phyloP scores from a whole-genome alignment of 2,329 filamentous ascomycete genomes.

The Pseudogymnoascus sp. region DNA sequence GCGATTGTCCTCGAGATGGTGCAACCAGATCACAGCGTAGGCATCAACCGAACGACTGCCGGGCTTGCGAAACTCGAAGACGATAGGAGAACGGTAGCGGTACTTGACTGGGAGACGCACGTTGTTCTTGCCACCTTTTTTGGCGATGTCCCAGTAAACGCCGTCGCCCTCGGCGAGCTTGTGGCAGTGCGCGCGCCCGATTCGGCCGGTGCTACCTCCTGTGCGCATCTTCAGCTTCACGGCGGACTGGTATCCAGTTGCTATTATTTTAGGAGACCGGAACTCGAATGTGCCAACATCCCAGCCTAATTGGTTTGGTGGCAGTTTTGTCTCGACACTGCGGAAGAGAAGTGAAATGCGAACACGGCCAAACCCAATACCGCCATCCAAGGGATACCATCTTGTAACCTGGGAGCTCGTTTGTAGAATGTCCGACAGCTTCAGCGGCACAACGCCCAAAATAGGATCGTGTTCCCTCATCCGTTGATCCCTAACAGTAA shows the following conservation, averaged over 20 bases:
- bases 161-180: constrained; percentile 50
- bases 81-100: constrained; percentile 79
- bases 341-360: constrained; percentile 86
- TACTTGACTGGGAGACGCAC: constrained; percentile 79
- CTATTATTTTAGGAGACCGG: constrained; percentile 58
- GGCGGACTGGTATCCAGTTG: constrained; percentile 51
- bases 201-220: constrained; percentile 67
- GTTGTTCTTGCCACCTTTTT: constrained; percentile 38
- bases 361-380: constrained; percentile 82
- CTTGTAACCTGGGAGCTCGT: constrained; percentile 72
- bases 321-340: constrained; percentile 75
- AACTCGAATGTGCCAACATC: constrained; percentile 95
- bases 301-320: constrained; percentile 82
- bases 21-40: constrained; percentile 77
- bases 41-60: constrained; percentile 63
- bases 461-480: constrained; percentile 92
- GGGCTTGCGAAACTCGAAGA: constrained; percentile 71
- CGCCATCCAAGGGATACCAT: constrained; percentile 95
- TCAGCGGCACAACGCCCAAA: constrained; percentile 82
- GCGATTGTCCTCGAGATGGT: constrained; percentile 74
- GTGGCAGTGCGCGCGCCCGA: constrained; percentile 55
- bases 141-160: constrained; percentile 49
- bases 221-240: constrained; percentile 74
- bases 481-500: constrained; percentile 80
- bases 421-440: constrained; percentile 77